phyloP scores from a whole-genome alignment of 2,329 filamentous ascomycete genomes.

The Arthroderma uncinatum region DNA sequence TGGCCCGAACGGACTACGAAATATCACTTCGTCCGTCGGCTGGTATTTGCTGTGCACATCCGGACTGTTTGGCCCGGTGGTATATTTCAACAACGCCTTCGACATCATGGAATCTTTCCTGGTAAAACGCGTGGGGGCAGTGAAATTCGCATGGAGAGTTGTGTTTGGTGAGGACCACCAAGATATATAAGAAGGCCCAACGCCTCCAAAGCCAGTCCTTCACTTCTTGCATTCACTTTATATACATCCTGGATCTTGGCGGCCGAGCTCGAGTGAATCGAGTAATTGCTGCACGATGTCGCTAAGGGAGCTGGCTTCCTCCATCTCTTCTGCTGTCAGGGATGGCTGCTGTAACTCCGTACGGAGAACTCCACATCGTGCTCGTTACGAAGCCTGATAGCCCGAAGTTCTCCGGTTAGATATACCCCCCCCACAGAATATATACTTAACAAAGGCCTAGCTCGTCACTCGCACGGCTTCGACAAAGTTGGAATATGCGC shows the following conservation, averaged over 20 bases:
- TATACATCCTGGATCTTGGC: not conserved
- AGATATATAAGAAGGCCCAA: not conserved
- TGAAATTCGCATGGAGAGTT: no score
- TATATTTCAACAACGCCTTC: not conserved
- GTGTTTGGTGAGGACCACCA: no score
- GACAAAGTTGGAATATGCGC: constrained; percentile 3
- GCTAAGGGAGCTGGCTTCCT: not conserved
- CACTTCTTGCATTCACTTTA: not conserved
- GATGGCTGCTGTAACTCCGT: not conserved
- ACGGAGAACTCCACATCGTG: not conserved
- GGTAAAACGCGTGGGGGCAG: no score
- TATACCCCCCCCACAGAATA: not conserved
- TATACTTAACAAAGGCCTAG: not conserved
- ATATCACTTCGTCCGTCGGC: constrained; percentile 11
- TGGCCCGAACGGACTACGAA: constrained; percentile 10
- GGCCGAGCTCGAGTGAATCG: not conserved
- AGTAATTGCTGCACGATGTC: not conserved
- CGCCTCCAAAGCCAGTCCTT: not conserved
- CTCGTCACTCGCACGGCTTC: not conserved
- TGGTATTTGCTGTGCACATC: constrained; percentile 10
- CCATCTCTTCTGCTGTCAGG: not conserved
- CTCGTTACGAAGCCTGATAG: not conserved
- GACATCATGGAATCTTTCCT: not conserved
- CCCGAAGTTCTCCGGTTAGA: not conserved
- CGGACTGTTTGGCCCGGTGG: constrained; percentile 5